A percentile compares a stretch with the other conserved stretches of the same genome.
Conservation (phyloP, 306 rosid genomes). For the Mimosa pudica region DNA sequence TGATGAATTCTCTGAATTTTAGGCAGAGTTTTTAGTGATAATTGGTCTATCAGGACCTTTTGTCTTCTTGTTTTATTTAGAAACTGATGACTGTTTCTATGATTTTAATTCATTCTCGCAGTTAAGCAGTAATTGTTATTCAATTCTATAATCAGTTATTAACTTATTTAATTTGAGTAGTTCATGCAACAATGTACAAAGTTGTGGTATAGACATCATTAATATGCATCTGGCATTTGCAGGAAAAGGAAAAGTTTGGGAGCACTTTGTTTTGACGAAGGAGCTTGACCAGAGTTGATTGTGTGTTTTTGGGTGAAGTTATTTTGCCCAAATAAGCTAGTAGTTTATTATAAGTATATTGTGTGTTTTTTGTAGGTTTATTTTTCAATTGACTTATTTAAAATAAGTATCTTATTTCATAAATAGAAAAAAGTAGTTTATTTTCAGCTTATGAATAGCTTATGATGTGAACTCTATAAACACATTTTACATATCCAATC, state of each 20-base stretch:
- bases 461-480: too few species aligned
- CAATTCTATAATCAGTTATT: background rate
- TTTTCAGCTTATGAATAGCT: too few species aligned
- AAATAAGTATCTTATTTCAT: too few species aligned
- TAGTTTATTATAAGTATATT: too few species aligned
- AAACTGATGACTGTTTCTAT: constrained; percentile 2
- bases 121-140: background rate
- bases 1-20: background rate
- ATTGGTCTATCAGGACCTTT: constrained; percentile 20
- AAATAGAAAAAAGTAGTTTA: too few species aligned
- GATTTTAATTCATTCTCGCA: background rate
- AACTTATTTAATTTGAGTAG: background rate
- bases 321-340: too few species aligned
- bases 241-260: background rate
- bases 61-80: constrained; percentile 9
- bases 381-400: too few species aligned
- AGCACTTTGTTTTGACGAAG: background rate
- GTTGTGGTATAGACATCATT: background rate
- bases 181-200: background rate
- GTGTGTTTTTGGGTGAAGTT: too few species aligned
- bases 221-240: background rate
- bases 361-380: too few species aligned
- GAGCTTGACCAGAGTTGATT: too few species aligned
- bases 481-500: too few species aligned
- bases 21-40: constrained; percentile 1